Conservation (phyloP, 805 yeast genomes). For the Kodamaea hsintzibuensis region DNA sequence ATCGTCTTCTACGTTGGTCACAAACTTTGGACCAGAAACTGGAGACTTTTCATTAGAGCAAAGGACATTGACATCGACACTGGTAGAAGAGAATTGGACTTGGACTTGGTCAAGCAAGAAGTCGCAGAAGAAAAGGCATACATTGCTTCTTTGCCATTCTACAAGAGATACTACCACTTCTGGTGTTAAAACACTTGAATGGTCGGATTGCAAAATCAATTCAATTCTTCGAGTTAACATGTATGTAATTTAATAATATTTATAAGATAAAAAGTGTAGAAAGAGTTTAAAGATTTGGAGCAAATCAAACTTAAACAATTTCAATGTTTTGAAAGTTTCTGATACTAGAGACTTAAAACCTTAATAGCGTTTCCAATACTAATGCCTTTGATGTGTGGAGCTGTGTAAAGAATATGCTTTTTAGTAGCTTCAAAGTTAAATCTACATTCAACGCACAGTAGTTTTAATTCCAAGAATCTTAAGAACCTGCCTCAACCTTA, state of each 20-base stretch:
- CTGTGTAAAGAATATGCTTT: too few species aligned
- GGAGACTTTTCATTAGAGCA: conserved; percentile 45
- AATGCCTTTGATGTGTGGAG: too few species aligned
- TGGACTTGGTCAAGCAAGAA: conserved; percentile 57
- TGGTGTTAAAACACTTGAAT: conserved; percentile 46
- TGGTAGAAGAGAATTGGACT: conserved; percentile 62
- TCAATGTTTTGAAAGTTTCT: too few species aligned
- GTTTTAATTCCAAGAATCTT: too few species aligned
- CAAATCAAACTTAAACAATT: too few species aligned
- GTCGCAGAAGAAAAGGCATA: conserved; percentile 56
- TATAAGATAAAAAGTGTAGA: not conserved
- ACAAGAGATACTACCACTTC: conserved; percentile 52
- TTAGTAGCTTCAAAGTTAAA: too few species aligned
- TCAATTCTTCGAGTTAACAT: not conserved
- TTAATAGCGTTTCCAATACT: too few species aligned
- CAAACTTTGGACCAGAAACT: conserved; percentile 48
- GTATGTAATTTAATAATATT: conserved; percentile 2
- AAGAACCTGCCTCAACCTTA: too few species aligned
- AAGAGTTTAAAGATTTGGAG: not conserved
- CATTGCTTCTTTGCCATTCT: conserved; percentile 46
- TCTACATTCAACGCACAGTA: too few species aligned
- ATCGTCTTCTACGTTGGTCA: conserved; percentile 44
- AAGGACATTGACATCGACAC: conserved; percentile 58
- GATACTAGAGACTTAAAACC: too few species aligned
- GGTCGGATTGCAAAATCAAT: not conserved